Base-by-base conservation (phyloP, 306 rosid species). In the Dicorynia guianensis region DNA sequence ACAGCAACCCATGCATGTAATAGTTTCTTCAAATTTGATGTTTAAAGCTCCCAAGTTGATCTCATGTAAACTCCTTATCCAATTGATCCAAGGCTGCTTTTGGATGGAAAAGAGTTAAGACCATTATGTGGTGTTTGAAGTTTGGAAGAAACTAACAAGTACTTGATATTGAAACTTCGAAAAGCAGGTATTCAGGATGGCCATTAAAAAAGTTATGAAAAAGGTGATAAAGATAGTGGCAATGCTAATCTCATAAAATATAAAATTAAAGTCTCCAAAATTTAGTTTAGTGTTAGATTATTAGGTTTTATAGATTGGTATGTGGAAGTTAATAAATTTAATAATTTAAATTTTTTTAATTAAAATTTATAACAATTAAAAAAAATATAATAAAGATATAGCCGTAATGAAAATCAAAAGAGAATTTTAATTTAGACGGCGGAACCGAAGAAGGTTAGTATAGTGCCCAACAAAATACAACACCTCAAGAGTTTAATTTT, bases 301-400 rank as follows among this genome's bases (percentile, higher is more conserved):
- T n/a, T n/a, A n/a, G n/a, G n/a, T n/a, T n/a, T n/a, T n/a, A n/a
- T n/a, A n/a, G n/a, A n/a, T n/a, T n/a, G n/a, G n/a, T n/a, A n/a
- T 25, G 2, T 25, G 2, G 30, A 25, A 25, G 1, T 25, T 25
- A 25, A 25, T 25, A 25, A 25, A 25, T 25, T 25, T 25, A 25
- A 25, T 25, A 25, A 25, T 25, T 25, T 25, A 25, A 25, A 2
- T 25, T 25, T 2, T 25, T 25, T 25, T 25, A 25, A 25, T 1
- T 25, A 25, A 25, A 25, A 25, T 25, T 25, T 25, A 25, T 2
- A 2, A 56, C 11, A 13, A 17, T 67, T 67, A 44, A 61, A 67
- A 35, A 60, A 55, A 11, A 52, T 19, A n/a, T 9, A 70, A 54
- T 64, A 18, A 25, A 44, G 64, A 38, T 38, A 56, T 68, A 72